Evolutionary conservation across 192 early-diverging fungal species (phyloP).

Genomic region (Entomortierella beljakovae): DNA sequence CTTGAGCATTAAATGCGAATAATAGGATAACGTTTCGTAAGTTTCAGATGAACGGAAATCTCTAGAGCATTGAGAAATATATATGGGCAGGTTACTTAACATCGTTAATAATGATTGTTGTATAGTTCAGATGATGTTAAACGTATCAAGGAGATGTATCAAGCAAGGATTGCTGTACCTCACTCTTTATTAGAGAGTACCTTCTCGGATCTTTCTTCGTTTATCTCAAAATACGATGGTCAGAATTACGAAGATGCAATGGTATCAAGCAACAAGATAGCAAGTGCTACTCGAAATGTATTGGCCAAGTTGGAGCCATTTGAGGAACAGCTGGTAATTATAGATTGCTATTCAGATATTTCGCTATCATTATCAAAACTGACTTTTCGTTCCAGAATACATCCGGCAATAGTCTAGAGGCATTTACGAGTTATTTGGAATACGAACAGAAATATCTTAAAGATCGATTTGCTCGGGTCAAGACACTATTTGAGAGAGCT

Average conservation of each 20-base stretch:
- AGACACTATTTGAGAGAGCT: conserved; percentile 75
- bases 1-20: too few species aligned
- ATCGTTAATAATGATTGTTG: background rate
- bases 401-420: conserved; percentile 47
- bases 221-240: conserved; percentile 66
- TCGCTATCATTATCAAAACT: background rate
- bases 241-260: conserved; percentile 68
- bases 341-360: background rate
- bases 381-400: conserved; percentile 20
- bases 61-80: conserved; percentile 3
- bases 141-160: conserved; percentile 33
- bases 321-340: conserved; percentile 66
- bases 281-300: conserved; percentile 53
- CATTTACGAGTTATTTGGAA: conserved; percentile 68
- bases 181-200: conserved; percentile 67
- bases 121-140: conserved; percentile 22
- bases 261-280: conserved; percentile 58
- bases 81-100: conserved; percentile 41
- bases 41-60: conserved; percentile 55
- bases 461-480: conserved; percentile 40
- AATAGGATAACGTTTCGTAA: too few species aligned
- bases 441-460: conserved; percentile 55
- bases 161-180: conserved; percentile 19
- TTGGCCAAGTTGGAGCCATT: conserved; percentile 58
- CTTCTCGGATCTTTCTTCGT: conserved; percentile 69